Percentiles rank a stretch among this genome's conserved stretches.
Evolutionary conservation across 306 rosid genomes (phyloP).

Genomic region (Fagus sylvatica): DNA sequence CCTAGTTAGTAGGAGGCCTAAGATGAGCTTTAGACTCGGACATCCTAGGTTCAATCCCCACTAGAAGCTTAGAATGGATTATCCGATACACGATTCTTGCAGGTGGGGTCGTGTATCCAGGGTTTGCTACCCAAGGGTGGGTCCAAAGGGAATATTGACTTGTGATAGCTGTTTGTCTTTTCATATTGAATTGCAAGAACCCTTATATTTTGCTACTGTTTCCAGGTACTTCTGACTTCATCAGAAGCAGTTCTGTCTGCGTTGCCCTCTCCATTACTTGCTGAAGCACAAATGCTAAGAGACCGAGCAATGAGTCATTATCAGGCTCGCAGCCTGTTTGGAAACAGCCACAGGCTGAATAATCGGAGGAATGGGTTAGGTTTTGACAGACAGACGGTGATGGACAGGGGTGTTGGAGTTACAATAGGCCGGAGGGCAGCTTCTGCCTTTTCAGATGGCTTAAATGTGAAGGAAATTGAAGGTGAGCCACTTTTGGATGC

Average conservation of each 20-base stretch:
- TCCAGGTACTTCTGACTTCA: slow-evolving; percentile 90
- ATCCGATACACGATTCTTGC: too few relatives aligned
- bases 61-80: too few relatives aligned
- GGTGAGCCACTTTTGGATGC: slow-evolving; percentile 89
- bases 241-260: slow-evolving; percentile 98
- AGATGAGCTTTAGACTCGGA: too few relatives aligned
- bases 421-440: slow-evolving; percentile 80
- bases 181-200: slow-evolving; percentile 20
- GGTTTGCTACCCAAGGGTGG: too few relatives aligned
- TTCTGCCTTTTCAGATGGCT: slow-evolving; percentile 61
- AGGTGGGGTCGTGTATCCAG: too few relatives aligned
- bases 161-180: slow-evolving; percentile 16
- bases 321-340: slow-evolving; percentile 89
- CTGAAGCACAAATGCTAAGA: slow-evolving; percentile 96
- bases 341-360: slow-evolving; percentile 73
- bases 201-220: slow-evolving; percentile 25
- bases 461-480: slow-evolving; percentile 85
- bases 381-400: slow-evolving; percentile 78
- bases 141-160: slow-evolving; percentile 1
- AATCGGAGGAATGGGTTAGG: slow-evolving; percentile 91
- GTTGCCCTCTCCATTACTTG: slow-evolving; percentile 87
- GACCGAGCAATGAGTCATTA: slow-evolving; percentile 98
- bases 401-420: slow-evolving; percentile 97
- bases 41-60: too few relatives aligned
- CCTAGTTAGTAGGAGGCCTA: too few relatives aligned